phyloP scores from a whole-genome alignment of 1,284 basidiomycete genomes.

The Sanguinoderma infundibulare region DNA sequence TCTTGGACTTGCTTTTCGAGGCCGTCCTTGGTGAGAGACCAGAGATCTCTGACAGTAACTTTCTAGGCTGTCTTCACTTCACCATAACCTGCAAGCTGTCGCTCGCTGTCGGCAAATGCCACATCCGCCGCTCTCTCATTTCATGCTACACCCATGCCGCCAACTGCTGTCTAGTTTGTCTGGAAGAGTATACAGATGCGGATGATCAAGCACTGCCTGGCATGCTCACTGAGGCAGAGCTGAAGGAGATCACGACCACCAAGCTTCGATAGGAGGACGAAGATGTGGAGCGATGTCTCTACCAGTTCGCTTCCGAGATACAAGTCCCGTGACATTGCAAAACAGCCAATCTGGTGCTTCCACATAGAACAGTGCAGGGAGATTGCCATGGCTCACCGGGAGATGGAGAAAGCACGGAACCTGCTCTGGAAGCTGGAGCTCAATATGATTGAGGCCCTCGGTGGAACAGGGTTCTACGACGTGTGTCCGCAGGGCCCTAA shows the following conservation, averaged over 20 bases:
- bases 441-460: background rate
- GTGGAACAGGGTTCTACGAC: background rate
- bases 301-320: background rate
- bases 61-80: background rate
- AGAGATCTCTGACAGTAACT: background rate
- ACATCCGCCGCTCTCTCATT: background rate
- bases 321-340: background rate
- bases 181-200: conserved; percentile 10
- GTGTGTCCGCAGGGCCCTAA: background rate
- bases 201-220: conserved; percentile 12
- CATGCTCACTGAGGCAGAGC: conserved; percentile 16
- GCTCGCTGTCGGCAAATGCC: conserved; percentile 5
- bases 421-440: background rate
- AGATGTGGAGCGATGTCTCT: background rate
- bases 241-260: background rate
- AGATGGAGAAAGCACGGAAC: background rate
- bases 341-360: background rate
- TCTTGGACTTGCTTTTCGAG: background rate
- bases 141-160: conserved; percentile 1
- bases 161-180: conserved; percentile 19
- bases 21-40: background rate
- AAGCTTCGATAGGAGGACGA: background rate
- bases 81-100: conserved; percentile 16
- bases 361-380: no score
- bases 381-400: background rate